Percentiles rank a stretch among this genome's conserved stretches.
Evolutionary conservation across 2,329 filamentous ascomycete genomes (phyloP).

Genomic region (Neonectria neomacrospora): DNA sequence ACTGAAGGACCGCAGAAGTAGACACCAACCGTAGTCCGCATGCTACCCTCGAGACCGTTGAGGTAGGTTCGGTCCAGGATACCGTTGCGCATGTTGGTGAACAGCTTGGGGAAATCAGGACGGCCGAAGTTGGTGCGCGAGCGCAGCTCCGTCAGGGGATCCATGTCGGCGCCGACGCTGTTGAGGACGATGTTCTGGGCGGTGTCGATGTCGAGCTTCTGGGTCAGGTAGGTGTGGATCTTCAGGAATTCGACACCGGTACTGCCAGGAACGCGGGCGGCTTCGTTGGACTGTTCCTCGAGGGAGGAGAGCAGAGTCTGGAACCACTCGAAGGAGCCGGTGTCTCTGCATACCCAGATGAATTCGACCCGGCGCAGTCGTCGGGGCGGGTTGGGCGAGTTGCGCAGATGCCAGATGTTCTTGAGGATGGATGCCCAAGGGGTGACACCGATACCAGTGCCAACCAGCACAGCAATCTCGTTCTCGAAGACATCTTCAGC

Average conservation of each 20-base stretch:
- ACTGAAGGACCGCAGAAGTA: constrained; percentile 96
- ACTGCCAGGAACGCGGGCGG: constrained; percentile 73
- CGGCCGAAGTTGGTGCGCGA: constrained; percentile 93
- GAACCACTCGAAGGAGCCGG: constrained; percentile 98
- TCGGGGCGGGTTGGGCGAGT: constrained; percentile 86
- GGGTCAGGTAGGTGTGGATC: constrained; percentile 97
- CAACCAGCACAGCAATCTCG: constrained; percentile 86
- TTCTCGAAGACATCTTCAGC: constrained; percentile 98
- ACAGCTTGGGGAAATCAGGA: constrained; percentile 85
- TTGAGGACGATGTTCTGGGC: constrained; percentile 98
- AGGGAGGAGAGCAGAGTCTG: constrained; percentile 92
- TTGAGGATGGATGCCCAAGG: constrained; percentile 91
- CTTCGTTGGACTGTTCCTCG: constrained; percentile 82
- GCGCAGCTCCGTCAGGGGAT: constrained; percentile 92
- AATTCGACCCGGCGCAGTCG: constrained; percentile 96
- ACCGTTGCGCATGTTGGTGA: constrained; percentile 86
- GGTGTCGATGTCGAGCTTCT: constrained; percentile 90
- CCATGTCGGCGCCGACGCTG: constrained; percentile 85
- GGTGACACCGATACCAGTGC: constrained; percentile 87
- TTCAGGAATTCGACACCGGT: constrained; percentile 87
- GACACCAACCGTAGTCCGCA: constrained; percentile 89
- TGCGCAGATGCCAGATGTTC: constrained; percentile 97
- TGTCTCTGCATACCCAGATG: constrained; percentile 98
- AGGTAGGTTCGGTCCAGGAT: constrained; percentile 89
- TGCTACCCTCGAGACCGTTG: constrained; percentile 78